Conservation (phyloP, 2,329 filamentous ascomycete species). For the Aspergillus sojae region DNA sequence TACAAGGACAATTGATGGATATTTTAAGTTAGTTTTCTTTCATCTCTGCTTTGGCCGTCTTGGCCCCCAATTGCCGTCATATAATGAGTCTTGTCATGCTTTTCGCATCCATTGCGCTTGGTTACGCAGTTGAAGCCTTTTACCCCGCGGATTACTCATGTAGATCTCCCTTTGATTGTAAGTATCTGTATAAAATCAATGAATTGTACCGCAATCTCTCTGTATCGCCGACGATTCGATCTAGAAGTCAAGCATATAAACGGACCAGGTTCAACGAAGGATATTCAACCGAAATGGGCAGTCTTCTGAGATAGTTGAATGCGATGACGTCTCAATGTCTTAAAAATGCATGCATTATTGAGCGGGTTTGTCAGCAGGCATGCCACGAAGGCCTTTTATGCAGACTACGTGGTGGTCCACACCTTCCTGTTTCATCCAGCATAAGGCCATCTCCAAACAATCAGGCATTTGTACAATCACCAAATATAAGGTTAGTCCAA, state of each 20-base stretch:
- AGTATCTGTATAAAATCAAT: neutral
- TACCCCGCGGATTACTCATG: neutral
- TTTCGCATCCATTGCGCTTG: neutral
- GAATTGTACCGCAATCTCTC: neutral
- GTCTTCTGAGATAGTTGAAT: neutral
- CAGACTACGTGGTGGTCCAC: neutral
- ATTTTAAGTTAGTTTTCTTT: neutral
- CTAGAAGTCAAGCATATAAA: neutral
- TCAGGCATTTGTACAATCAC: neutral
- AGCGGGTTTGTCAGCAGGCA: conserved; percentile 7
- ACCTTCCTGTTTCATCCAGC: neutral
- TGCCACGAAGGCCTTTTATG: neutral
- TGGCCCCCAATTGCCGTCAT: neutral
- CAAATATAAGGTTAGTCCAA: neutral
- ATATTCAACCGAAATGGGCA: neutral
- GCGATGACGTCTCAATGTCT: conserved; percentile 7
- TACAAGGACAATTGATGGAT: neutral
- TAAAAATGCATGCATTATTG: neutral
- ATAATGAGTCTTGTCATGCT: neutral
- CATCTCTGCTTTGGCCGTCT: neutral
- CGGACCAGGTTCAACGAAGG: neutral
- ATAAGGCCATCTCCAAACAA: neutral
- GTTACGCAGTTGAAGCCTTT: neutral
- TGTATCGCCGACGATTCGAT: neutral
- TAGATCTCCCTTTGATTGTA: neutral